Base-by-base conservation (phyloP, 1,284 basidiomycete genomes). In the Cutaneotrichosporon dermatis region DNA sequence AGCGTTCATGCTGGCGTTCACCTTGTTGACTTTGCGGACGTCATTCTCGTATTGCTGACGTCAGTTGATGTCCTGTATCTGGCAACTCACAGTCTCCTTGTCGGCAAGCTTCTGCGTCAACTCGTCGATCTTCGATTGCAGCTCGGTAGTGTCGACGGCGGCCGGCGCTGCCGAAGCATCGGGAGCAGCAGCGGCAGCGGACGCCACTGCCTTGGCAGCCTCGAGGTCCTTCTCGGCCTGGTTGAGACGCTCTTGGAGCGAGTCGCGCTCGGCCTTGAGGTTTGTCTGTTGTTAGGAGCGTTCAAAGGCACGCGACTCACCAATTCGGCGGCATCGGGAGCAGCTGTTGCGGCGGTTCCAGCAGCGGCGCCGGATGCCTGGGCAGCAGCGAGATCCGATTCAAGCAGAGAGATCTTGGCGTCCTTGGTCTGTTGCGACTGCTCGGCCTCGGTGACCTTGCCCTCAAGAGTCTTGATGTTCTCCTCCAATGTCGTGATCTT, bases 221-320 rank as follows among this genome's bases (percentile, higher is more conserved):
- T 70, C 69, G 13, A 76, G 62, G 15, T 74, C 71, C 56, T 72
- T 73, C 64, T 74, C 66, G 4, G 69, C 65, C 39, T 71, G 62
- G 11, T 66, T 51, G 41, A 78, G 65, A 10, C 69, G 61, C 33
- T 65, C 53, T 46, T 73, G 63, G 35, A 77, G 59, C 5, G 62
- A 51, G 13, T 73, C 72, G 33, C 69, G 66, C 62, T 77, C 70
- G 12, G 57, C 52, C 50, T 64, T 55, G 13, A 74, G 56, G 1
- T 67, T 55, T 12, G 55, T 25, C 58, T 59, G 54, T 3, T 39
- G 53, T 59, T 35, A 55, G 53, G 3, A 4, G 10, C 11, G 13
- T 16, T 9, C 25, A 25, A 25, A 36, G 6, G 4, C 15, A 46
- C 7, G 16, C 45, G 8, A 39, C 67, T 66, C 55, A 74, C 70